Percentiles rank a stretch among this genome's conserved stretches.
These are phyloP conservation scores for Saccharomycopsis oosterbeekiorum DNA, from an alignment of 805 yeast genomes.

Conservation along the genomic window DNA sequence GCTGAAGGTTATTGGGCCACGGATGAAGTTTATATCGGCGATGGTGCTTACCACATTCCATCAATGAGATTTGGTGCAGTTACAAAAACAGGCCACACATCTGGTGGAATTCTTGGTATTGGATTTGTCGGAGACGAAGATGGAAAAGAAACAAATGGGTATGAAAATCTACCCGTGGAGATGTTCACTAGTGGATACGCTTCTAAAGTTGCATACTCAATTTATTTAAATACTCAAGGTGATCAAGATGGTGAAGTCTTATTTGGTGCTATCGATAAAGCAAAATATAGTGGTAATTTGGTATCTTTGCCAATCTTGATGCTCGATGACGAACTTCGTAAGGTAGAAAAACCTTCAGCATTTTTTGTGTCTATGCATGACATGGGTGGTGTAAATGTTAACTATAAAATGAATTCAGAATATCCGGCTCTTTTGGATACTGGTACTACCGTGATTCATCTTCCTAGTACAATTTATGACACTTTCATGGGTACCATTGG, in stretches of 20 bases:
- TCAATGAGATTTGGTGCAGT: conserved; percentile 3
- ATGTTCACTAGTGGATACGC: conserved; percentile 3
- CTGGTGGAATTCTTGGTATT: conserved; percentile 6
- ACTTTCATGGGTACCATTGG: conserved; percentile 3
- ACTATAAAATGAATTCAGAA: conserved; percentile 20
- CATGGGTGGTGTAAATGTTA: neutral
- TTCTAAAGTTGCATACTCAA: conserved; percentile 6
- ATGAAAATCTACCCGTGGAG: conserved; percentile 8
- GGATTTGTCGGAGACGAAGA: conserved; percentile 10
- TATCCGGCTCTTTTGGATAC: conserved; percentile 35
- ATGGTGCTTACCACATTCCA: neutral
- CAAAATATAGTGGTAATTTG: conserved; percentile 5
- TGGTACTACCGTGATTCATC: conserved; percentile 35
- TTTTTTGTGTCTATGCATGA: conserved; percentile 17
- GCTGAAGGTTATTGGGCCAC: conserved; percentile 13
- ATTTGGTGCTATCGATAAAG: conserved; percentile 15
- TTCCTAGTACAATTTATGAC: conserved; percentile 29
- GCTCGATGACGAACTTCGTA: conserved; percentile 3
- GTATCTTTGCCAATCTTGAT: conserved; percentile 2
- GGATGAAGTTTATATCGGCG: conserved; percentile 3
- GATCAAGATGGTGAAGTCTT: conserved; percentile 4
- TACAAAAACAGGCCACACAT: conserved; percentile 22
- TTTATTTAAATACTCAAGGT: conserved; percentile 4
- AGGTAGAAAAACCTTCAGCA: conserved; percentile 5
- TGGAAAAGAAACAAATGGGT: neutral